phyloP scores from a whole-genome alignment of 352 stramenopile species.

The Phytophthora meadii region DNA sequence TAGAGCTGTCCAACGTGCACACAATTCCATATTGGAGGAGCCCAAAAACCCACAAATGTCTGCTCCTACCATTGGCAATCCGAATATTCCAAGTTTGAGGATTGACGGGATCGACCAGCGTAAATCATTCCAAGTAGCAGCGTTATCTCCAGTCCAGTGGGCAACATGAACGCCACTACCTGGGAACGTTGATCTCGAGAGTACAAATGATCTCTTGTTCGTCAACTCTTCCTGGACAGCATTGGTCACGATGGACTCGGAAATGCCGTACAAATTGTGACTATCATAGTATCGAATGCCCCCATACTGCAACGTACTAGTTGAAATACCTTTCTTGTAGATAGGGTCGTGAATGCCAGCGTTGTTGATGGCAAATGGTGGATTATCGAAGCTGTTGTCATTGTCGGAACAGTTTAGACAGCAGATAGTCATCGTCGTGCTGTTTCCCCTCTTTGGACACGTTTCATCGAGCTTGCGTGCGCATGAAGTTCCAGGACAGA shows the following conservation, averaged over 20 bases:
- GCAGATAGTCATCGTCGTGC: slow-evolving; percentile 52
- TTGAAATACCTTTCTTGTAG: slow-evolving; percentile 71
- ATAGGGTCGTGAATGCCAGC: slow-evolving; percentile 40
- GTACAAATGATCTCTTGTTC: slow-evolving; percentile 70
- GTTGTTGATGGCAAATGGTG: slow-evolving; percentile 71
- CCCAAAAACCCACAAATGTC: slow-evolving; percentile 80
- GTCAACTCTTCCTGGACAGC: slow-evolving; percentile 53
- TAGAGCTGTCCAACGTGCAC: slow-evolving; percentile 75
- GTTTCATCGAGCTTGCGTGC: slow-evolving; percentile 36
- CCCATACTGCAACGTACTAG: slow-evolving; percentile 61
- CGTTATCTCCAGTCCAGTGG: slow-evolving; percentile 87
- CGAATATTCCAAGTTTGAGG: slow-evolving; percentile 77
- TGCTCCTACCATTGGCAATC: slow-evolving; percentile 82
- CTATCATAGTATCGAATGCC: slow-evolving; percentile 74
- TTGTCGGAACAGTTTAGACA: slow-evolving; percentile 52
- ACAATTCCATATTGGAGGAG: slow-evolving; percentile 71
- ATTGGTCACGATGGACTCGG: slow-evolving; percentile 77
- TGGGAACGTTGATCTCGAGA: slow-evolving; percentile 80
- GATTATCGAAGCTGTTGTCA: slow-evolving; percentile 58
- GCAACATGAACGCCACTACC: slow-evolving; percentile 62
- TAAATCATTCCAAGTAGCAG: slow-evolving; percentile 81
- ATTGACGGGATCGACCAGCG: slow-evolving; percentile 73
- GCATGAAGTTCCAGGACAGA: slow-evolving; percentile 62
- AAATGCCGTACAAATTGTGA: slow-evolving; percentile 85
- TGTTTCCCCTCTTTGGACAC: slow-evolving; percentile 46